These are phyloP conservation scores for Voacanga thouarsii DNA, from an alignment of 257 asterid species.

Conservation along the genomic window DNA sequence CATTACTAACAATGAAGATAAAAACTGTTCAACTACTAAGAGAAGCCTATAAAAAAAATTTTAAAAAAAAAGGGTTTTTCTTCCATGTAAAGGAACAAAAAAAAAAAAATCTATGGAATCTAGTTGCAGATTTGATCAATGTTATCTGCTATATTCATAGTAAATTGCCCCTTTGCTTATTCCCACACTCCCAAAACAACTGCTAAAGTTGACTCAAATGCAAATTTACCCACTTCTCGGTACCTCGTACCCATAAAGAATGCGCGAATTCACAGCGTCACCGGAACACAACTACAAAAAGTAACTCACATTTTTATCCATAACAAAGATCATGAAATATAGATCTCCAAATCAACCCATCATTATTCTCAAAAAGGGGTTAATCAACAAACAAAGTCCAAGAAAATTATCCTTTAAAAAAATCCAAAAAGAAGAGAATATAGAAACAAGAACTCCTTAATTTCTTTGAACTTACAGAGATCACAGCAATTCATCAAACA, in stretches of 20 bases:
- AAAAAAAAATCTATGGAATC: neutral
- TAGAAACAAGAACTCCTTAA: neutral
- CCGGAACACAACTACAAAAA: neutral
- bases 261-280: neutral
- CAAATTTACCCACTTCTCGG: neutral
- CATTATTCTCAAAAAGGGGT: neutral
- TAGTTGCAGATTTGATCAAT: neutral
- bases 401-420: neutral
- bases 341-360: slow-evolving; percentile 1
- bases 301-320: neutral
- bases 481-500: neutral
- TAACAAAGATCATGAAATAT: neutral
- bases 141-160: neutral
- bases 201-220: neutral
- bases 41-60: neutral
- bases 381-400: slow-evolving; percentile 2
- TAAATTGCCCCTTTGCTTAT: neutral
- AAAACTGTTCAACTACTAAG: neutral
- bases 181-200: neutral
- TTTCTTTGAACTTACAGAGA: slow-evolving; percentile 18
- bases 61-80: neutral
- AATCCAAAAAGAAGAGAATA: neutral
- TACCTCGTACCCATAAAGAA: neutral
- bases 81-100: neutral
- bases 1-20: neutral